Conservation (phyloP, 73 alveolate species). For the Tetrahymena thermophila region DNA sequence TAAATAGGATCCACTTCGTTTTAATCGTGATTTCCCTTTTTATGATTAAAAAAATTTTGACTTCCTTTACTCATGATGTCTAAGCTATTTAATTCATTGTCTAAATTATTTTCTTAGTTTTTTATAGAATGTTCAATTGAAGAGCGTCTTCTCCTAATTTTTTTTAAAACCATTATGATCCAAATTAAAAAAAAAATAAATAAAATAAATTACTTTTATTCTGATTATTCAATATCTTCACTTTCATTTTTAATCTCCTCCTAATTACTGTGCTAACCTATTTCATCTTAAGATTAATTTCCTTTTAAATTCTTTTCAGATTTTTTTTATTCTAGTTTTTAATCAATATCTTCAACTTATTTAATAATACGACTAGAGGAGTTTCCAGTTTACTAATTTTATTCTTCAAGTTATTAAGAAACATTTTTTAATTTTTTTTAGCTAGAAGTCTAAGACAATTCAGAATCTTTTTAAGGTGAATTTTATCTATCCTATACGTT, state of each 20-base stretch:
- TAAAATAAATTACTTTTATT: neutral
- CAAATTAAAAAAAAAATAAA: too few relatives aligned
- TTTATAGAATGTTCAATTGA: neutral
- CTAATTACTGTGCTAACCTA: neutral
- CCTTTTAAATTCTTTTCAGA: neutral
- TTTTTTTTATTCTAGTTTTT: neutral
- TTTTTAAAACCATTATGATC: neutral
- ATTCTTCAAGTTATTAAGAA: neutral
- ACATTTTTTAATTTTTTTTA: too few relatives aligned
- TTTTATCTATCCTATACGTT: neutral
- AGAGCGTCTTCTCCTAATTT: neutral
- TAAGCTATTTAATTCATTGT: neutral
- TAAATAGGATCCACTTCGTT: neutral
- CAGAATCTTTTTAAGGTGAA: neutral
- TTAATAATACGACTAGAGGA: neutral
- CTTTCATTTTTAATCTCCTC: neutral
- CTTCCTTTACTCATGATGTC: neutral
- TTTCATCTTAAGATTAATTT: neutral
- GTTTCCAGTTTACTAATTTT: neutral
- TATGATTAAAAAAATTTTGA: neutral
- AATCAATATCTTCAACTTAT: neutral
- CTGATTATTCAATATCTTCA: neutral
- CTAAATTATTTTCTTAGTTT: neutral
- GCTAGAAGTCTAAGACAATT: neutral
- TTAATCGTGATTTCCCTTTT: neutral